Conservation (phyloP, 2,329 filamentous ascomycete genomes). For the Metarhizium sp. region DNA sequence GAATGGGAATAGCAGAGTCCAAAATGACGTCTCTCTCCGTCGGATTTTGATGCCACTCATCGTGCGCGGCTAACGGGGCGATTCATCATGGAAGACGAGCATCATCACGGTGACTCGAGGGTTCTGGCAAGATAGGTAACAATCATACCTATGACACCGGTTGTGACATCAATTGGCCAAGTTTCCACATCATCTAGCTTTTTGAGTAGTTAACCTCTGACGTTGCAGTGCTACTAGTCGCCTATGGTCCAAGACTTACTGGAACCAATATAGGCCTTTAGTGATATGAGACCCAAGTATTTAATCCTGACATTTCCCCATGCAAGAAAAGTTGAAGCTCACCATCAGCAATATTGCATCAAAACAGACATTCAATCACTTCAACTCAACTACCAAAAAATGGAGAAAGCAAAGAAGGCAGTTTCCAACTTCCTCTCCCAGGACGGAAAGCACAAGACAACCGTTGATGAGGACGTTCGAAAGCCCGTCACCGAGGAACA, state of each 20-base stretch:
- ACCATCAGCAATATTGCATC: too few species aligned
- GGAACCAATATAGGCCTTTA: neutral
- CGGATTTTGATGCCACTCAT: neutral
- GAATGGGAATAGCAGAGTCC: neutral
- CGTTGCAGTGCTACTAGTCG: neutral
- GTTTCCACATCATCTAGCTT: neutral
- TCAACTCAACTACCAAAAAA: conserved; percentile 15
- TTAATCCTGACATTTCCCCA: neutral
- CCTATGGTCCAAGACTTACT: neutral
- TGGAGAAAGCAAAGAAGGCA: conserved; percentile 57
- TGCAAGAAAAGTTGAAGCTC: neutral
- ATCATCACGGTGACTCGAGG: neutral
- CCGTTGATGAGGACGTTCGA: conserved; percentile 55
- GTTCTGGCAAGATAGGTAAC: neutral
- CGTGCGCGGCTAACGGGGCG: neutral
- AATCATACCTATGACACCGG: neutral
- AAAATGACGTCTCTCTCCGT: neutral
- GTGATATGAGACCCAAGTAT: neutral
- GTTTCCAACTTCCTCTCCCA: conserved; percentile 51
- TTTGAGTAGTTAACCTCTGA: neutral
- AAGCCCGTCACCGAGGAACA: conserved; percentile 52
- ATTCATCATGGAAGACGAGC: neutral
- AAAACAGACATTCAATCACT: neutral
- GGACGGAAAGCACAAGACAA: conserved; percentile 59
- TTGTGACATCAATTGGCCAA: neutral